phyloP scores from a whole-genome alignment of 768 basidiomycete species.

The Serendipita sp. region DNA sequence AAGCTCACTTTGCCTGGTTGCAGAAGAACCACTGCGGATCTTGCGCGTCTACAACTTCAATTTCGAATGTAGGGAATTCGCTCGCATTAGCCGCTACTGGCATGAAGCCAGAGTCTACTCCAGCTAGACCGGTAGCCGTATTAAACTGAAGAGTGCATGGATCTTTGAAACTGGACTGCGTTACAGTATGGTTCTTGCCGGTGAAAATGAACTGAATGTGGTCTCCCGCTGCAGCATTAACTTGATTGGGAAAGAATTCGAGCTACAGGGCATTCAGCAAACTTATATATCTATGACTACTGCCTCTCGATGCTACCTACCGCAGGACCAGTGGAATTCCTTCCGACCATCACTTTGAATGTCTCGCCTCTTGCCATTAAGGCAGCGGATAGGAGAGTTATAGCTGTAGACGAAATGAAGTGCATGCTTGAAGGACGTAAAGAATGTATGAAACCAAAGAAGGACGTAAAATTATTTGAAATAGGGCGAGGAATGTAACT shows the following conservation, averaged over 20 bases:
- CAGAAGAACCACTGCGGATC: conserved; percentile 5
- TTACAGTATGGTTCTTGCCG: conserved; percentile 30
- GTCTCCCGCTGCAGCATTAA: conserved; percentile 22
- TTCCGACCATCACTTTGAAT: neutral
- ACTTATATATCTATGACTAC: neutral
- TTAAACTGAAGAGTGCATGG: neutral
- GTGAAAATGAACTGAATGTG: conserved; percentile 27
- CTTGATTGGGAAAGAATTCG: conserved; percentile 29
- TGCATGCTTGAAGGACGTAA: too few species aligned
- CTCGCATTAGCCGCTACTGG: conserved; percentile 26
- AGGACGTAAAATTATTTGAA: too few species aligned
- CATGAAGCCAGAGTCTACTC: conserved; percentile 32
- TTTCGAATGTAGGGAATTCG: conserved; percentile 34
- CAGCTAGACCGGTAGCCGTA: neutral
- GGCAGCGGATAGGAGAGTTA: too few species aligned
- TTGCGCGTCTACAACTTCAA: conserved; percentile 34
- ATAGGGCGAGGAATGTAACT: too few species aligned
- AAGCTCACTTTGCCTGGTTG: neutral
- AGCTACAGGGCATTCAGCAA: conserved; percentile 20
- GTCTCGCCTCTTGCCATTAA: neutral
- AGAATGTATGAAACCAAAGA: too few species aligned
- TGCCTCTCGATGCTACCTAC: neutral
- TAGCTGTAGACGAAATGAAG: too few species aligned
- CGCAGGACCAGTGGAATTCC: neutral
- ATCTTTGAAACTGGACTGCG: conserved; percentile 30